A percentile compares a stretch with the other conserved stretches of the same genome.
phyloP scores from a whole-genome alignment of 495 filamentous ascomycete genomes.

The Choiromyces venosus region DNA sequence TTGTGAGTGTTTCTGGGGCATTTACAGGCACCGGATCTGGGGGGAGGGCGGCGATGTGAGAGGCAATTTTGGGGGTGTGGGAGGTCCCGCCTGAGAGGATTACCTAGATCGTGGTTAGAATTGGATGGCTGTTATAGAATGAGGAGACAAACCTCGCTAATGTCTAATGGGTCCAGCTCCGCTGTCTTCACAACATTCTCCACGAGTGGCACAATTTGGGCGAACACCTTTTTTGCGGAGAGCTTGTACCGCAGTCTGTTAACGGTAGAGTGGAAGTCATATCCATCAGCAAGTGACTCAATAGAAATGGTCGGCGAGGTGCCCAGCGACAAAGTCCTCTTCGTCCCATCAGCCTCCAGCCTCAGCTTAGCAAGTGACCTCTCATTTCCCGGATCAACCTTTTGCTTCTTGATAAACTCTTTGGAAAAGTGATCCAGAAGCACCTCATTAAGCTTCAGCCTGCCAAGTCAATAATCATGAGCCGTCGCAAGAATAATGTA shows the following conservation, averaged over 20 bases:
- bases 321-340: too few species aligned
- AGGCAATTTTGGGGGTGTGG: conserved; percentile 85
- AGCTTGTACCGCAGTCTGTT: conserved; percentile 91
- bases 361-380: conserved; percentile 88
- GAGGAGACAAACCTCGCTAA: conserved; percentile 60
- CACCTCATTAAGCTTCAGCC: conserved; percentile 74
- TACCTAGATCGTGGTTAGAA: conserved; percentile 48
- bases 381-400: conserved; percentile 74
- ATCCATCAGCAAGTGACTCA: conserved; percentile 71
- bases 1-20: conserved; percentile 67
- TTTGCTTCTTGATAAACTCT: conserved; percentile 94
- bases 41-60: conserved; percentile 69
- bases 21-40: conserved; percentile 69
- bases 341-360: conserved; percentile 80
- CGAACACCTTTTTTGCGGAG: conserved; percentile 72
- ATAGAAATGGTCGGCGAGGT: too few species aligned
- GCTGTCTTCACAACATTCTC: conserved; percentile 85
- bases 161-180: conserved; percentile 80
- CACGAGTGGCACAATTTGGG: conserved; percentile 76
- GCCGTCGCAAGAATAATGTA: conserved; percentile 84
- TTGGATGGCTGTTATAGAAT: conserved; percentile 5
- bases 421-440: conserved; percentile 95
- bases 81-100: conserved; percentile 92
- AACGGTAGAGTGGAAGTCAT: conserved; percentile 84
- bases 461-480: conserved; percentile 67